Evolutionary conservation across 2,329 filamentous ascomycete genomes (phyloP).

Genomic region (Scytalidium lignicola): DNA sequence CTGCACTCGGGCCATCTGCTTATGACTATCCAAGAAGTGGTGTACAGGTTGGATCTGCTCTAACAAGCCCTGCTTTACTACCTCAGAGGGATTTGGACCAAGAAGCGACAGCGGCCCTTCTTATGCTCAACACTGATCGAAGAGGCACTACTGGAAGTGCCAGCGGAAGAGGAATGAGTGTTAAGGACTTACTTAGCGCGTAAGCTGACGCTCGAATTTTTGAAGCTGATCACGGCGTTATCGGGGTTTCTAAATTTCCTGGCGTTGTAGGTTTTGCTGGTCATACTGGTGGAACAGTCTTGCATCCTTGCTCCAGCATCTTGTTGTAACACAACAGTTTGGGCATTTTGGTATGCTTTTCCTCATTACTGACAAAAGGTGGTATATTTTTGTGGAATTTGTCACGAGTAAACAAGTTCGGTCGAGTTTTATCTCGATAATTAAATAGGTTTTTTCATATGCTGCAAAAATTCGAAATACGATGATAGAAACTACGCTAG

Average conservation of each 20-base stretch:
- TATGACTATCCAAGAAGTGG: constrained; percentile 38
- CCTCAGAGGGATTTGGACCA: constrained; percentile 53
- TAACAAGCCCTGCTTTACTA: constrained; percentile 53
- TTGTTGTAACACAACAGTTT: not conserved
- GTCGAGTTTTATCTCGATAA: not conserved
- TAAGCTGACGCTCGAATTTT: constrained; percentile 22
- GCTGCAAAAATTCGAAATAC: not conserved
- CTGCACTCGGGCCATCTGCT: constrained; percentile 49
- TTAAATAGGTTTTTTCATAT: not conserved
- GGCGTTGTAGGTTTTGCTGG: not conserved
- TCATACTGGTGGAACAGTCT: not conserved
- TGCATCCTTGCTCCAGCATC: not conserved
- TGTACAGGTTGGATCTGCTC: constrained; percentile 38
- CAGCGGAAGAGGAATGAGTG: constrained; percentile 45
- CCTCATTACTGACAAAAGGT: not conserved
- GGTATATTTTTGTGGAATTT: not conserved
- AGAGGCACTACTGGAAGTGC: constrained; percentile 22
- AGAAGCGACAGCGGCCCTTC: constrained; percentile 72
- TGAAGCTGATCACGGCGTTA: not conserved
- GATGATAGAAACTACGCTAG: not conserved
- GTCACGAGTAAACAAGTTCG: not conserved
- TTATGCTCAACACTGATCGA: constrained; percentile 83
- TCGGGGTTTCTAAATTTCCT: not conserved
- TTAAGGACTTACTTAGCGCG: constrained; percentile 48
- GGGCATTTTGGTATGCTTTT: not conserved